Conservation (phyloP, 768 basidiomycete genomes). For the Podaxis carcinomalis region DNA sequence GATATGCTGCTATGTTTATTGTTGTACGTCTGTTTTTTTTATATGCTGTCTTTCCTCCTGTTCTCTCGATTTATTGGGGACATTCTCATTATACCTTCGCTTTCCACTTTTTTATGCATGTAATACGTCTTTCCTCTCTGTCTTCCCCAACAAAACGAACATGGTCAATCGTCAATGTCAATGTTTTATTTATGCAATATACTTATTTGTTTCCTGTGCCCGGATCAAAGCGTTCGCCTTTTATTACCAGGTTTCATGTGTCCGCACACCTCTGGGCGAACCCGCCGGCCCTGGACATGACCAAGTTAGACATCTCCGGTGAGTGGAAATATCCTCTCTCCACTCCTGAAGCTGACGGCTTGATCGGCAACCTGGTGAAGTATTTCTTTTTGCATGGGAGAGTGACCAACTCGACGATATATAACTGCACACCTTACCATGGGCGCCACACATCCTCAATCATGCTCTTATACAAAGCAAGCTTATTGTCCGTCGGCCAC, state of each 20-base stretch:
- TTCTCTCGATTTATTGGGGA: constrained; percentile 1
- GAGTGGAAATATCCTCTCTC: not conserved
- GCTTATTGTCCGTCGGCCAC: too few relatives aligned
- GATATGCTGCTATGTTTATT: constrained; percentile 9
- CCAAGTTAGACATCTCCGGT: not conserved
- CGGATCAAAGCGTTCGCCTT: not conserved
- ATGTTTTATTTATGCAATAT: constrained; percentile 5
- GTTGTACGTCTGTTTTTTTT: not conserved
- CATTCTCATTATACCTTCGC: not conserved
- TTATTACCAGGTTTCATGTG: too few relatives aligned
- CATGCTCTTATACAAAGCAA: too few relatives aligned
- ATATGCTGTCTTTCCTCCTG: not conserved
- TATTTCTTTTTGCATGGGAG: not conserved
- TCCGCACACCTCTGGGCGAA: too few relatives aligned
- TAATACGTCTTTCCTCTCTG: not conserved
- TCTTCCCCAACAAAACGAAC: not conserved
- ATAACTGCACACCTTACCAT: too few relatives aligned
- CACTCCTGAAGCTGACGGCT: not conserved
- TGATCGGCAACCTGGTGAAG: not conserved
- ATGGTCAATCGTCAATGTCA: not conserved
- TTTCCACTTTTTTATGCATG: not conserved
- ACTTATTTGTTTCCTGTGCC: not conserved
- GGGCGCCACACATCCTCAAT: too few relatives aligned
- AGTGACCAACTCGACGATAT: too few relatives aligned
- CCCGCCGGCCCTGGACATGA: not conserved